A percentile compares a stretch with the other conserved stretches of the same genome.
Conservation (phyloP, 1,284 basidiomycete genomes). For the Acaromyces ingoldii region DNA sequence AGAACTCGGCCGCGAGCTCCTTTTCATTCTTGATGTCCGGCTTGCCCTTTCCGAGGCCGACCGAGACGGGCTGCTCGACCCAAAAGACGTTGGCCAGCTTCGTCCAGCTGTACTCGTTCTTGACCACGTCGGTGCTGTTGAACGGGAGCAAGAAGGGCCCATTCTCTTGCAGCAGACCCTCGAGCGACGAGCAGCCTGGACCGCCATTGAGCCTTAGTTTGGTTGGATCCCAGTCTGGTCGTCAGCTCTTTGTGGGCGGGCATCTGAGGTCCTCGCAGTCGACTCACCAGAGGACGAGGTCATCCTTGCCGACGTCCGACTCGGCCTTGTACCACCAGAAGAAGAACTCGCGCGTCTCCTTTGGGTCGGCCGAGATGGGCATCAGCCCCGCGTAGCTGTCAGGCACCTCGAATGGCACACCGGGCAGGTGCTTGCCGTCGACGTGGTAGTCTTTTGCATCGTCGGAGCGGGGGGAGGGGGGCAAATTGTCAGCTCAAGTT, state of each 20-base stretch:
- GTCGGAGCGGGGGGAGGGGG: too few relatives aligned
- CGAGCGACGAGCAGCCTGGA: slow-evolving; percentile 67
- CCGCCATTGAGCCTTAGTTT: slow-evolving; percentile 57
- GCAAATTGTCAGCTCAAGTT: too few relatives aligned
- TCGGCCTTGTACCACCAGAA: slow-evolving; percentile 83
- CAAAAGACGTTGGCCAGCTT: slow-evolving; percentile 69
- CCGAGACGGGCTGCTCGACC: slow-evolving; percentile 78
- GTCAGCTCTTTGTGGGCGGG: slow-evolving; percentile 32
- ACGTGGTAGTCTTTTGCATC: slow-evolving; percentile 8
- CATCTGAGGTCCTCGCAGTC: slow-evolving; percentile 61
- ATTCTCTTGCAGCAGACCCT: slow-evolving; percentile 74
- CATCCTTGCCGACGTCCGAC: slow-evolving; percentile 64
- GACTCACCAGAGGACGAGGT: slow-evolving; percentile 63
- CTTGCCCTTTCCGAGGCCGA: slow-evolving; percentile 70
- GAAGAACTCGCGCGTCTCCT: slow-evolving; percentile 59
- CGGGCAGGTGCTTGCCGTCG: slow-evolving; percentile 19
- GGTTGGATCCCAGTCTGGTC: slow-evolving; percentile 66
- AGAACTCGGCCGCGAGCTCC: slow-evolving; percentile 51
- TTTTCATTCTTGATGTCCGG: slow-evolving; percentile 59
- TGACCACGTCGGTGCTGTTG: slow-evolving; percentile 63
- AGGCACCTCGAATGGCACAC: slow-evolving; percentile 27
- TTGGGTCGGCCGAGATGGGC: slow-evolving; percentile 18
- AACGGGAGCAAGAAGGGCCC: slow-evolving; percentile 66
- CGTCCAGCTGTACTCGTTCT: slow-evolving; percentile 72
- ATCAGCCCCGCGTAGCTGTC: slow-evolving; percentile 37